Base-by-base conservation (phyloP, 352 stramenopile species). In the Phytophthora parvispora region DNA sequence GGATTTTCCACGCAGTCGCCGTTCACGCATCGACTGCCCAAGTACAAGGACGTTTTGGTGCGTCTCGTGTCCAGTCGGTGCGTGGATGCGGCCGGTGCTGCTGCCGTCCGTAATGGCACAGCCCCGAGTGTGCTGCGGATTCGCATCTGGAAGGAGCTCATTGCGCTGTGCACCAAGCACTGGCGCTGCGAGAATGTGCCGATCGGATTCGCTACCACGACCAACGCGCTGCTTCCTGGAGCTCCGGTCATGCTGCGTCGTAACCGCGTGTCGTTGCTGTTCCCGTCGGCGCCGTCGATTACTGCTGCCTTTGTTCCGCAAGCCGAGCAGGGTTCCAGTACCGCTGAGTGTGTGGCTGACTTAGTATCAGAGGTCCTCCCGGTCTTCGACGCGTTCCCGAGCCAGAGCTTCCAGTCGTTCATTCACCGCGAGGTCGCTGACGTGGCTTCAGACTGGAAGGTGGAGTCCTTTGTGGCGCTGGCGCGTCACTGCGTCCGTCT, bases 121-220 rank as follows among this genome's bases (percentile, higher is more conserved):
- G 28, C 77, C 0, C 74, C 76, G 1, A 75, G 60, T 57, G 29
- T 80, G 1, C 38, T 82, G 32, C 86, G 86, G 16, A 83, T 92
- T 48, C 32, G 63, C 6, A 75, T 91, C 7, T 94, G 86, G 86
- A 87, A 89, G 42, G 75, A 78, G 12, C 75, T 94, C 15, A 78
- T 94, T 29, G 77, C 85, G 4, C 65, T 92, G 18, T 94, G 86
- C 50, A 88, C 78, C 6, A 91, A 92, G 67, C 78, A 91, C 60
- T 94, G 86, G 86, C 74, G 77, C 3, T 83, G 69, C 13, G 86
- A 92, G 61, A 89, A 88, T 25, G 85, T 87, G 12, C 82, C 83
- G 1, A 89, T 94, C 40, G 86, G 86, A 3, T 92, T 94, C 59
- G 84, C 74, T 7, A 69, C 72, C 1, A 78, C 75, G 4, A 75